Conservation (phyloP, 306 rosid genomes). For the Medicago arabica region DNA sequence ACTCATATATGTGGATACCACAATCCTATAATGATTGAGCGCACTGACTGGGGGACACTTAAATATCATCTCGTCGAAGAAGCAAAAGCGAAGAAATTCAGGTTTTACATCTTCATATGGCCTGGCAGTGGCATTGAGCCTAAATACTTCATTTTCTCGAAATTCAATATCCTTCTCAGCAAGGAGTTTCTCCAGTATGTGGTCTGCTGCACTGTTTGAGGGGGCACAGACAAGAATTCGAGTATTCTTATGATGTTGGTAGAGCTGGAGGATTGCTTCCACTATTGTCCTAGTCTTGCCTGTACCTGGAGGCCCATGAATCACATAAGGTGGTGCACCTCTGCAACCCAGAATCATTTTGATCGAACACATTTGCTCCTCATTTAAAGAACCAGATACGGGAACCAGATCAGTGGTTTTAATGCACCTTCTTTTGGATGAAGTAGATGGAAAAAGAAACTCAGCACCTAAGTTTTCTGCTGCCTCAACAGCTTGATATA, state of each 20-base stretch:
- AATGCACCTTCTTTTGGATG: conserved; percentile 56
- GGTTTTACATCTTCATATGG: conserved; percentile 73
- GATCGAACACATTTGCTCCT: conserved; percentile 66
- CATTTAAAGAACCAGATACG: conserved; percentile 62
- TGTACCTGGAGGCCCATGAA: conserved; percentile 93
- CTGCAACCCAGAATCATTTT: conserved; percentile 82
- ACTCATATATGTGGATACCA: conserved; percentile 85
- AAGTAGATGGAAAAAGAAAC: conserved; percentile 66
- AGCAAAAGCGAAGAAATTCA: conserved; percentile 66
- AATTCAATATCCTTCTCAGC: conserved; percentile 46
- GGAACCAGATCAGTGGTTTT: conserved; percentile 57
- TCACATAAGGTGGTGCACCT: conserved; percentile 84
- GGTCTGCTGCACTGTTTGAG: conserved; percentile 91
- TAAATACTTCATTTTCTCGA: conserved; percentile 65
- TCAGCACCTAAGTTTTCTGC: conserved; percentile 52
- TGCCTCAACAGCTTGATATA: conserved; percentile 76
- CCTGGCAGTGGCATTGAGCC: conserved; percentile 80
- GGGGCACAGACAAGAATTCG: conserved; percentile 88
- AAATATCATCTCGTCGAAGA: conserved; percentile 68
- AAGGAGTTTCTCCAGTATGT: conserved; percentile 74
- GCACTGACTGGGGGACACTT: conserved; percentile 67
- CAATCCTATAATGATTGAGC: conserved; percentile 62
- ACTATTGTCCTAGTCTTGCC: conserved; percentile 86
- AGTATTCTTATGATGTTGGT: conserved; percentile 49
- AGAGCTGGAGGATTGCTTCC: conserved; percentile 83